These are phyloP conservation scores for Vicia villosa DNA, from an alignment of 306 rosid genomes.

Conservation along the genomic window DNA sequence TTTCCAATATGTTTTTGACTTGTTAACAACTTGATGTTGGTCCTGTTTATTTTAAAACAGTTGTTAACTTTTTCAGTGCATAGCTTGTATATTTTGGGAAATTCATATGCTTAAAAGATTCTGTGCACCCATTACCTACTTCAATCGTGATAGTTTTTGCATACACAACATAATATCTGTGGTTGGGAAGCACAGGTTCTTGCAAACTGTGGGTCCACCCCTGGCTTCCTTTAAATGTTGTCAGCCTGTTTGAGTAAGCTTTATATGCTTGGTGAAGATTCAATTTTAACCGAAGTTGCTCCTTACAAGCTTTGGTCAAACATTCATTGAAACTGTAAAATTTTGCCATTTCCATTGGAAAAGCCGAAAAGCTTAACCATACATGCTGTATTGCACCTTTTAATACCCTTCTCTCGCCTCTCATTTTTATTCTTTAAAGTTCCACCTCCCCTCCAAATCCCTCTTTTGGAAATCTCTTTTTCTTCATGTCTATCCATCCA, in stretches of 20 bases:
- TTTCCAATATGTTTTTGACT: conserved; percentile 21
- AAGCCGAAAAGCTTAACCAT: conserved; percentile 4
- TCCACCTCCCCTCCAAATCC: background rate
- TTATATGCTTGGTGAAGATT: background rate
- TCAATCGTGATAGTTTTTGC: conserved; percentile 20
- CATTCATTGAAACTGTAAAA: background rate
- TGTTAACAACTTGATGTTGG: conserved; percentile 7
- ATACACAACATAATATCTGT: conserved; percentile 4
- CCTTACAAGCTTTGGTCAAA: conserved; percentile 11
- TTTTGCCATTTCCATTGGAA: background rate
- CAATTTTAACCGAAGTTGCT: background rate
- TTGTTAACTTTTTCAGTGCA: conserved; percentile 20
- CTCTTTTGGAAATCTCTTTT: background rate
- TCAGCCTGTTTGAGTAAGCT: background rate
- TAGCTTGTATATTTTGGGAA: conserved; percentile 18
- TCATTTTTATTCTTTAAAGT: background rate
- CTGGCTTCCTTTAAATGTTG: conserved; percentile 11
- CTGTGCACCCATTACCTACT: conserved; percentile 10
- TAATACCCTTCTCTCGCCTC: background rate
- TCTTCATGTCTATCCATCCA: background rate
- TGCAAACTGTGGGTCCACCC: background rate
- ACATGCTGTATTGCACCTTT: conserved; percentile 3
- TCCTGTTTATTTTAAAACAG: conserved; percentile 11
- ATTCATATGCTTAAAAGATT: conserved; percentile 2
- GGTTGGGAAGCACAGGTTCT: background rate